Percentiles rank a stretch among this genome's conserved stretches.
Conservation (phyloP, 2,329 filamentous ascomycete genomes). For the Pseudocercospora macadamiae region DNA sequence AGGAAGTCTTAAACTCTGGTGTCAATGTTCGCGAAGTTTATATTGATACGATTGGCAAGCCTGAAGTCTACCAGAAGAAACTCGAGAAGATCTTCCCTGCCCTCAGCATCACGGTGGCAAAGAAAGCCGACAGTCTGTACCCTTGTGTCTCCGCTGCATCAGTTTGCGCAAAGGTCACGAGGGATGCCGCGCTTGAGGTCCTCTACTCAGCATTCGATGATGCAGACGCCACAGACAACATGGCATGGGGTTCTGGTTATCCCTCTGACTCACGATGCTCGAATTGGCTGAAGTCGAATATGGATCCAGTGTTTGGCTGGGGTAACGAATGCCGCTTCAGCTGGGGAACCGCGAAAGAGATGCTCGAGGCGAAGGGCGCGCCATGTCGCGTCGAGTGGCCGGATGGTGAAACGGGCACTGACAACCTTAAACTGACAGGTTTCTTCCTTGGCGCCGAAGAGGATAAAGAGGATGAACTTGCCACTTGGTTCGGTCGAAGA, state of each 20-base stretch:
- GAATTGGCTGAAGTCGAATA: conserved; percentile 78
- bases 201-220: conserved; percentile 63
- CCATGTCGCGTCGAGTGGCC: conserved; percentile 81
- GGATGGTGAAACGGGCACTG: conserved; percentile 68
- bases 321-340: conserved; percentile 90
- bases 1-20: conserved; percentile 72
- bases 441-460: conserved; percentile 63
- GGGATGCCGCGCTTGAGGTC: conserved; percentile 84
- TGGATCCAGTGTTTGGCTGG: conserved; percentile 96
- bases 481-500: conserved; percentile 80
- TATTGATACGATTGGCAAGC: conserved; percentile 90
- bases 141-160: conserved; percentile 92
- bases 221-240: conserved; percentile 36
- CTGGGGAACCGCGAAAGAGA: conserved; percentile 92
- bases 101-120: conserved; percentile 53
- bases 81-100: conserved; percentile 83
- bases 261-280: conserved; percentile 83
- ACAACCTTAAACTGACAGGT: conserved; percentile 70
- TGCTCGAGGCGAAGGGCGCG: conserved; percentile 76
- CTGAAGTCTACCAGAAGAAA: conserved; percentile 79
- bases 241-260: conserved; percentile 85
- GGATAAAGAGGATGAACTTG: conserved; percentile 66
- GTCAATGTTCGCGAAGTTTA: conserved; percentile 89
- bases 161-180: conserved; percentile 93
- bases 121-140: conserved; percentile 89